Evolutionary conservation across 2,329 filamentous ascomycete species (phyloP).

Genomic region (Grosmannia clavigera): DNA sequence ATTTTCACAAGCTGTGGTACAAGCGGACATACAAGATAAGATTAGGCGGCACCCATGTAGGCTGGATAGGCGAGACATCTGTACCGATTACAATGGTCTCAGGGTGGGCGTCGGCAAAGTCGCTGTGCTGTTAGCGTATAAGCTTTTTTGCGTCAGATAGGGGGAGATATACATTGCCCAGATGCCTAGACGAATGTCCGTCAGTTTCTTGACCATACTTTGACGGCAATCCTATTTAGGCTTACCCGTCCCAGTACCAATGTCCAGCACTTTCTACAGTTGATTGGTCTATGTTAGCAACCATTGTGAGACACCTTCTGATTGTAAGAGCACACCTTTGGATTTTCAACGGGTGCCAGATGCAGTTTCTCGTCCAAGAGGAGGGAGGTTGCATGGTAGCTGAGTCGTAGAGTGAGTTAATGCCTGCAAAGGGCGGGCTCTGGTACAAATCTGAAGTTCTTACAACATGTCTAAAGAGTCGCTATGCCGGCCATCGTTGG

Average conservation of each 20-base stretch:
- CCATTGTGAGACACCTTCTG: too few relatives aligned
- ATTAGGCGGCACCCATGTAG: constrained; percentile 22
- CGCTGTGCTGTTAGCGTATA: neutral
- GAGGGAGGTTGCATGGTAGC: neutral
- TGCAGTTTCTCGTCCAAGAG: neutral
- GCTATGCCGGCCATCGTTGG: neutral
- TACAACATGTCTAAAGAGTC: neutral
- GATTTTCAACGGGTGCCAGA: neutral
- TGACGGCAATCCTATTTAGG: too few relatives aligned
- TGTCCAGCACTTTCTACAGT: neutral
- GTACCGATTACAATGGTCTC: neutral
- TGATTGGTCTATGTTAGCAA: too few relatives aligned
- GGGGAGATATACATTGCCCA: neutral
- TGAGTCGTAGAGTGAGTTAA: neutral
- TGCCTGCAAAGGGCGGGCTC: too few relatives aligned
- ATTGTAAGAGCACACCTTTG: neutral
- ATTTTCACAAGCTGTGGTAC: too few relatives aligned
- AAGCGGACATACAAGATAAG: neutral
- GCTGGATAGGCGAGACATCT: neutral
- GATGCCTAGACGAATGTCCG: neutral
- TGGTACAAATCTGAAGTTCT: neutral
- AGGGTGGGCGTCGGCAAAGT: neutral
- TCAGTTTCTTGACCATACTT: too few relatives aligned
- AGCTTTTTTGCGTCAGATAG: too few relatives aligned
- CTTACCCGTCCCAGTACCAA: neutral